Base-by-base conservation (phyloP, 1,284 basidiomycete species). In the Tetrapyrgos nigripes region DNA sequence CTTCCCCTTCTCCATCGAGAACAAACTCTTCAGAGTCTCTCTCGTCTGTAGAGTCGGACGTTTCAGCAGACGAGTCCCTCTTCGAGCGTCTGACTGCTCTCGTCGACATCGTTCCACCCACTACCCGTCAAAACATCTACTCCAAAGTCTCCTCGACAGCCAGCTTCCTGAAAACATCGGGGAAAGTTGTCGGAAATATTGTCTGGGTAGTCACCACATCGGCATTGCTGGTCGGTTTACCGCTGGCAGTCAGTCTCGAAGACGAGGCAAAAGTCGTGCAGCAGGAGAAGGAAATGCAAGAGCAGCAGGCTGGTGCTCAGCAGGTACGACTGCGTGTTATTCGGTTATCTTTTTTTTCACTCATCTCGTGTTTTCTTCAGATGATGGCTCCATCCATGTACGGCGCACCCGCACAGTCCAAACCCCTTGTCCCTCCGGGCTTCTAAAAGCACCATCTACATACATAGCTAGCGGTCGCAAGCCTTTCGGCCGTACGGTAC, bases 181-280 rank as follows among this genome's bases (percentile, higher is more conserved):
- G 85, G 47, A 93, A 88, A 76, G 69, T 92, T 49, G 83, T 89
- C 26, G 97, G 97, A 19, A 95, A 92, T 72, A 77, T 96, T 69
- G 92, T 95, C 53, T 99, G 97, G 97, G 86, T 98, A 64, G 82
- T 97, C 70, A 97, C 94, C 58, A 99, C 97, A 17, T 94, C 91
- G 49, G 95, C 96, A 1, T 81, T 99, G 50, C 86, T 99, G 59
- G 90, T 99, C 51, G 97, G 94, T 6, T 83, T 99, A 50, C 97
- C 97, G 27, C 84, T 98, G 64, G 95, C 96, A 1, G 83, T 99
- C 65, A 92, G 90, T 57, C 84, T 98, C 64, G 97, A 99, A 77
- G 97, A 97, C 76, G 97, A 99, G 80, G 91, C 92, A 52, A 94
- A 95, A 77, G 87, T 97, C 60, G 91, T 96, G 4, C 89, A 91